Conservation (phyloP, 139 green algal species). For the Chlorella sorokiniana region DNA sequence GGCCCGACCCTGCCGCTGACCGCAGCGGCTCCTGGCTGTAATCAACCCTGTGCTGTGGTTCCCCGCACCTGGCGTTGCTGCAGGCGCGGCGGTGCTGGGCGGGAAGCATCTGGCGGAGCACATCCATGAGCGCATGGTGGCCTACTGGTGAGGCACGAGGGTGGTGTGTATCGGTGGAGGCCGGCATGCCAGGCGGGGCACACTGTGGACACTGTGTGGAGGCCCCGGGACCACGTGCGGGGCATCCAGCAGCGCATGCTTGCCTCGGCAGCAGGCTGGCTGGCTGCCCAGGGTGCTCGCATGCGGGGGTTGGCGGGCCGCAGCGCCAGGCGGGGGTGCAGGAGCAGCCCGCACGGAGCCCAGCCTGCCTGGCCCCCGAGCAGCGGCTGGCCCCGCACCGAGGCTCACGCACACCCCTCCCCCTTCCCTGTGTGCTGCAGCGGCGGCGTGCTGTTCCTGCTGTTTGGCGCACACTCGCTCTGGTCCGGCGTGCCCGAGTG, state of each 20-base stretch:
- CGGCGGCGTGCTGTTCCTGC: constrained; percentile 90
- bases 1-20: too few relatives aligned
- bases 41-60: too few relatives aligned
- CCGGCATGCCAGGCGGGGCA: neutral
- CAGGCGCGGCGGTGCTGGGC: constrained; percentile 88
- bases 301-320: too few relatives aligned
- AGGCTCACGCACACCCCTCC: neutral
- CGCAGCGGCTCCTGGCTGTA: too few relatives aligned
- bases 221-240: too few relatives aligned
- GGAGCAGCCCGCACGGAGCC: too few relatives aligned
- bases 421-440: constrained; percentile 46
- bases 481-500: constrained; percentile 32
- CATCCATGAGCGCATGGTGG: constrained; percentile 90
- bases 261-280: neutral
- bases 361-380: too few relatives aligned
- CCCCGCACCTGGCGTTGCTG: neutral
- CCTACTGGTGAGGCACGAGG: constrained; percentile 12
- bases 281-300: neutral
- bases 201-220: too few relatives aligned
- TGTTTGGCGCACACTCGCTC: constrained; percentile 83
- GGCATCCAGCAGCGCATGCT: neutral
- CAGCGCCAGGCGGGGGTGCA: too few relatives aligned
- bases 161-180: neutral
- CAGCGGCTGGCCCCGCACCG: too few relatives aligned
- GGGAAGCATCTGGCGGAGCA: constrained; percentile 90